Evolutionary conservation across 2,329 filamentous ascomycete species (phyloP), one percentile per base, ranked within the genome.

Genomic region (Cordyceps cicadae): DNA sequence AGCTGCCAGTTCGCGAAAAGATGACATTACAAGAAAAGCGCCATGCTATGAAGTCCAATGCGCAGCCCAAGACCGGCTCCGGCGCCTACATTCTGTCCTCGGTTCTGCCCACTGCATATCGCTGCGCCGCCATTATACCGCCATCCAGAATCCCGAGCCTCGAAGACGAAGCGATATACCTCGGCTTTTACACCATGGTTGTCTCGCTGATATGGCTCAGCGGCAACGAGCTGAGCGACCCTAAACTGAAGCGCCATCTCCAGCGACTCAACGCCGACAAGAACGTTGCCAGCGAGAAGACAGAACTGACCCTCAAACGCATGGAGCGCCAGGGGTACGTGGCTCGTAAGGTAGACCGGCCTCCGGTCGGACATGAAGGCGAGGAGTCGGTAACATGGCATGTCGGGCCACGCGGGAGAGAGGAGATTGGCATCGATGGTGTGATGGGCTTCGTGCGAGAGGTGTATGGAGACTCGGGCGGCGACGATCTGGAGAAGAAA

Each of bases 241-340:
- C 85, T 54, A 94, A 92, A 70, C 80, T 99, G 5, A 85, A 87
- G 58, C 83, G 90, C 12, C 87, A 90, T 67, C 80, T 97, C 11
- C 77, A 80, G 54, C 84, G 91, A 26, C 79, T 92, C 64, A 92
- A 94, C 63, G 85, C 89, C 3, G 85, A 91, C 59, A 81, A 84
- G 41, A 88, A 88, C 64, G 87, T 92, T 2, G 88, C 89, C 0
- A 75, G 87, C 61, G 87, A 90, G 49, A 89, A 84, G 68, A 95
- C 90, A 1, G 89, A 95, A 7, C 80, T 85, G 57, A 77, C 93
- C 3, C 75, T 97, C 14, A 84, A 87, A 66, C 83, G 84, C 56
- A 87, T 97, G 77, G 82, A 87, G 64, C 87, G 83, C 64, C 92
- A 97, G 59, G 89, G 89, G 0, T 99, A 99, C 69, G 77, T 99